Percentiles rank a stretch among this genome's conserved stretches.
phyloP scores from a whole-genome alignment of 106 monocot genomes.

The Phalaenopsis equestris region DNA sequence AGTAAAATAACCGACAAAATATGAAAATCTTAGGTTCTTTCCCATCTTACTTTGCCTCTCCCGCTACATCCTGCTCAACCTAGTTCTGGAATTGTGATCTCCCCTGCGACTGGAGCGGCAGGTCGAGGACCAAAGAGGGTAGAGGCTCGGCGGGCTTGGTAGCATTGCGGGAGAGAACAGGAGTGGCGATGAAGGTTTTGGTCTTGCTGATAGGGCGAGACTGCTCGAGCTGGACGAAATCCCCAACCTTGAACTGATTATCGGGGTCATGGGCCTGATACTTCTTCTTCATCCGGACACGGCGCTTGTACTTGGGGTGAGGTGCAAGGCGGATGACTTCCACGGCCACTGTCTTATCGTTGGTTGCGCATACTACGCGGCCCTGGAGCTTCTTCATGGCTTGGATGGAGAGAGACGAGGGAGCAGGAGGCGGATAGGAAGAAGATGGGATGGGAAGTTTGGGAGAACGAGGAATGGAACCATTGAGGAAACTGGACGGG shows the following conservation, averaged over 20 bases:
- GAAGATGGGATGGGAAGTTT: constrained; percentile 1
- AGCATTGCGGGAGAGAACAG: constrained; percentile 30
- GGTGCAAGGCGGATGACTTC: constrained; percentile 69
- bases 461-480: constrained; percentile 12
- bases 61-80: neutral
- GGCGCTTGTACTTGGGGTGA: constrained; percentile 88
- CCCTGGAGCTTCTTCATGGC: constrained; percentile 74
- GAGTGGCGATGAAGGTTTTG: constrained; percentile 71
- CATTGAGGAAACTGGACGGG: constrained; percentile 46
- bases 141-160: constrained; percentile 15
- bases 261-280: constrained; percentile 94
- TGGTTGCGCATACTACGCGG: constrained; percentile 55
- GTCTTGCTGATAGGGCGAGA: constrained; percentile 93
- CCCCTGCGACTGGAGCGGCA: constrained; percentile 37
- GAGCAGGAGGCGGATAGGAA: neutral
- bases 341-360: constrained; percentile 88
- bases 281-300: constrained; percentile 65
- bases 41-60: neutral
- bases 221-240: constrained; percentile 73
- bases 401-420: constrained; percentile 32
- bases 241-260: constrained; percentile 78
- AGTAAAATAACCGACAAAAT: neutral
- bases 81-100: neutral
- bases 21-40: neutral
- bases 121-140: constrained; percentile 14